A percentile compares a stretch with the other conserved stretches of the same genome.
Conservation (phyloP, 2,329 filamentous ascomycete species). For the Teratosphaeria destructans region DNA sequence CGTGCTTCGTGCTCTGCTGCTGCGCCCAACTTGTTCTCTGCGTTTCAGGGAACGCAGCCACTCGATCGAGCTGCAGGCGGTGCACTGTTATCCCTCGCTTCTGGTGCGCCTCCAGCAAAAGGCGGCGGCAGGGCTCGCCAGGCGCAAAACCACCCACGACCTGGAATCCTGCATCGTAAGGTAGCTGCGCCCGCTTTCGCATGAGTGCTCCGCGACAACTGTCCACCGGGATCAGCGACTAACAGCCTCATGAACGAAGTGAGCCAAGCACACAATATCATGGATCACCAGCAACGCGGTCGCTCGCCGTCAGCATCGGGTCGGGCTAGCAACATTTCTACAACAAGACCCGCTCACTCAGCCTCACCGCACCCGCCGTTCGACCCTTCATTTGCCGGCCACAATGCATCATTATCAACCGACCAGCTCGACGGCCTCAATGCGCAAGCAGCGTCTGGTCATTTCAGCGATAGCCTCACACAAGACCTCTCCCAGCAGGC, state of each 20-base stretch:
- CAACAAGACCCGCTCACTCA: constrained; percentile 18
- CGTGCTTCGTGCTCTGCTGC: background rate
- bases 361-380: constrained; percentile 19
- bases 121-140: background rate
- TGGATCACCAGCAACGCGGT: constrained; percentile 29
- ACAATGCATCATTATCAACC: constrained; percentile 6
- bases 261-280: background rate
- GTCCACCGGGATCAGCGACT: background rate
- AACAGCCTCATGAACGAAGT: background rate
- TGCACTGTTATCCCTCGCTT: background rate
- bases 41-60: background rate
- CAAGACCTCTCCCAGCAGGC: constrained; percentile 35
- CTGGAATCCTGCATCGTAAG: background rate
- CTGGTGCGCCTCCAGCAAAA: background rate
- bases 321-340: constrained; percentile 11
- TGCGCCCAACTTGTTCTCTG: background rate
- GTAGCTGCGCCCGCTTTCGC: background rate
- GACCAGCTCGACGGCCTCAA: constrained; percentile 14
- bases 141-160: background rate
- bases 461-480: constrained; percentile 27
- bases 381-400: constrained; percentile 10
- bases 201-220: background rate
- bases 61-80: background rate
- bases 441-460: constrained; percentile 12
- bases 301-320: constrained; percentile 18